A percentile compares a stretch with the other conserved stretches of the same genome.
These are phyloP conservation scores for Taiozyma sp. DNA, from an alignment of 1,139 yeast species.

Conservation along the genomic window DNA sequence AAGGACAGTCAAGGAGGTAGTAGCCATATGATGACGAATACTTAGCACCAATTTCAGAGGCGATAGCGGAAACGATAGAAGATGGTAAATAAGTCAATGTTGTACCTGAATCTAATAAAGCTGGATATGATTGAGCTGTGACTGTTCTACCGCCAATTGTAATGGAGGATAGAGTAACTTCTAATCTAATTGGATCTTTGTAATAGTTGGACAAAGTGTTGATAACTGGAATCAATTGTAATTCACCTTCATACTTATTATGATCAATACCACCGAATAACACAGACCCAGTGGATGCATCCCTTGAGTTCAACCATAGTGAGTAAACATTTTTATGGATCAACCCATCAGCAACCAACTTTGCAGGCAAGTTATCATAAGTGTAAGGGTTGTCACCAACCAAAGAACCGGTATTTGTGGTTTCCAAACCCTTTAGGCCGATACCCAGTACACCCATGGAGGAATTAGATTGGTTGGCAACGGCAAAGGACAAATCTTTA, in stretches of 20 bases:
- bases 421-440: slow-evolving; percentile 52
- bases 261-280: slow-evolving; percentile 59
- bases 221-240: slow-evolving; percentile 41
- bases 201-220: slow-evolving; percentile 29
- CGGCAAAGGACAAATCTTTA: slow-evolving; percentile 43
- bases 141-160: slow-evolving; percentile 24
- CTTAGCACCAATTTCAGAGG: slow-evolving; percentile 32
- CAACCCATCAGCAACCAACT: slow-evolving; percentile 46
- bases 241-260: slow-evolving; percentile 42
- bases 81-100: slow-evolving; percentile 52
- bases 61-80: slow-evolving; percentile 35
- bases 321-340: slow-evolving; percentile 52
- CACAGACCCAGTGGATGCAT: slow-evolving; percentile 39
- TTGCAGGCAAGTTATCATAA: slow-evolving; percentile 56
- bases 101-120: slow-evolving; percentile 66
- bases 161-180: slow-evolving; percentile 41
- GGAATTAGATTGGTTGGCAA: slow-evolving; percentile 51
- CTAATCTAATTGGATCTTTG: slow-evolving; percentile 33
- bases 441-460: slow-evolving; percentile 61
- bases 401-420: slow-evolving; percentile 30
- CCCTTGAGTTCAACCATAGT: slow-evolving; percentile 38
- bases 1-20: slow-evolving; percentile 16
- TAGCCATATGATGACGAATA: slow-evolving; percentile 25
- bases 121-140: slow-evolving; percentile 30
- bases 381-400: slow-evolving; percentile 17